Evolutionary conservation across 495 filamentous ascomycete genomes (phyloP).

Genomic region (Xylaria curta): DNA sequence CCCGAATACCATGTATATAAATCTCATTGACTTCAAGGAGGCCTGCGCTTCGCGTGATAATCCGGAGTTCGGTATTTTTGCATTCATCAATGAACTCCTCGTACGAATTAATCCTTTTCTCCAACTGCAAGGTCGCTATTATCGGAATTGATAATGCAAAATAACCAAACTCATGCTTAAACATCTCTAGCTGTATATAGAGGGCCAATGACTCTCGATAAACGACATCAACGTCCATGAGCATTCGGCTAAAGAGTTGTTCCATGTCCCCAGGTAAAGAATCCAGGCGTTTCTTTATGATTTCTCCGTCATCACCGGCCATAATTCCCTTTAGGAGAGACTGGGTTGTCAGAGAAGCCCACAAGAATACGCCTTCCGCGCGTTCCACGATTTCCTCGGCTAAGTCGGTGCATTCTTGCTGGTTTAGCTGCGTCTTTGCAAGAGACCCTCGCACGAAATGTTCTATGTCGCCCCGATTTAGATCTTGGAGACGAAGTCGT

Average conservation of each 20-base stretch:
- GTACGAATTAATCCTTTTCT: neutral
- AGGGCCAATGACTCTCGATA: conserved; percentile 6
- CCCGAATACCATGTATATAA: too few species aligned
- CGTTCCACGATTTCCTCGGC: neutral
- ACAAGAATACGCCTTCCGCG: conserved; percentile 12
- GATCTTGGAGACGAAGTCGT: conserved; percentile 15
- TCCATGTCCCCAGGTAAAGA: neutral
- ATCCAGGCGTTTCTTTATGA: neutral
- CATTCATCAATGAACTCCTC: neutral
- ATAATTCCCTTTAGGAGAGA: conserved; percentile 1
- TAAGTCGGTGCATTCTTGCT: neutral
- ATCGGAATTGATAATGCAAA: too few species aligned
- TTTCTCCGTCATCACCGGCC: neutral
- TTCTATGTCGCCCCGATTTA: neutral
- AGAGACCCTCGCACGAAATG: neutral
- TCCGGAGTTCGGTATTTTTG: neutral
- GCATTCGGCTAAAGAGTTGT: conserved; percentile 16
- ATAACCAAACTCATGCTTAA: neutral
- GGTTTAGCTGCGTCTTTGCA: neutral
- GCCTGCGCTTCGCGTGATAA: conserved; percentile 9
- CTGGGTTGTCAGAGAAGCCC: conserved; percentile 12
- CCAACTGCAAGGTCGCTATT: neutral
- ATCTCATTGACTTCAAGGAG: too few species aligned
- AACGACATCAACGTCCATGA: neutral
- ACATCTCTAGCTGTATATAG: neutral